Base-by-base conservation (phyloP, 805 yeast genomes). In the Zygoascus flipseniorum region DNA sequence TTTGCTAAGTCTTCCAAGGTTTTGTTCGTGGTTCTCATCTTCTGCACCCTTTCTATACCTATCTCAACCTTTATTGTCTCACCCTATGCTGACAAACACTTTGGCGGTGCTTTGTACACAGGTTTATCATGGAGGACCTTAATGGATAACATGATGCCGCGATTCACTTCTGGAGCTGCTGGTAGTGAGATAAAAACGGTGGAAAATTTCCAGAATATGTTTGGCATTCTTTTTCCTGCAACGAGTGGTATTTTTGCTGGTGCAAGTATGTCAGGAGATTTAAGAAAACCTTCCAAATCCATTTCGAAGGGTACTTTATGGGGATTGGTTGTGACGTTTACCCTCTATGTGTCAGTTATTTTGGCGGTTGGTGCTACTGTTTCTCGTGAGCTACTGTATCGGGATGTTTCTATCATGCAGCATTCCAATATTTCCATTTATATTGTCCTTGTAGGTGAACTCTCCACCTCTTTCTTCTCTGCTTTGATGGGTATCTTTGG, bases 201-300 rank as follows among this genome's bases (percentile, higher is more conserved):
- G 46, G 98, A 92, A 66, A 88, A 83, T 1, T 89, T 92, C 64
- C 80, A 83, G 52, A 85, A 86, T 65, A 70, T 95, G 58, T 93
- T 93, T 77, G 98, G 98, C 2, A 87, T 93, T 46, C 89, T 93
- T 66, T 93, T 93, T 72, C 97, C 99, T 10, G 97, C 99, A 0
- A 92, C 99, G 0, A 97, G 98, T 6, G 99, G 99, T 54, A 90
- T 93, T 28, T 85, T 93, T 68, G 98, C 99, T 2, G 99, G 99
- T 16, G 97, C 99, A 1, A 86, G 96, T 23, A 93, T 93, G 99
- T 89, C 97, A 43, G 98, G 99, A 18, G 97, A 89, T 61, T 75
- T 93, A 57, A 72, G 78, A 53, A 82, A 78, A 52, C 99, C 99
- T 0, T 88, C 97, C 0, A 81, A 79, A 62, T 81, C 95, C 1